These are phyloP conservation scores for Aspergillus egyptiacus DNA, from an alignment of 495 filamentous ascomycete genomes.

Conservation along the genomic window DNA sequence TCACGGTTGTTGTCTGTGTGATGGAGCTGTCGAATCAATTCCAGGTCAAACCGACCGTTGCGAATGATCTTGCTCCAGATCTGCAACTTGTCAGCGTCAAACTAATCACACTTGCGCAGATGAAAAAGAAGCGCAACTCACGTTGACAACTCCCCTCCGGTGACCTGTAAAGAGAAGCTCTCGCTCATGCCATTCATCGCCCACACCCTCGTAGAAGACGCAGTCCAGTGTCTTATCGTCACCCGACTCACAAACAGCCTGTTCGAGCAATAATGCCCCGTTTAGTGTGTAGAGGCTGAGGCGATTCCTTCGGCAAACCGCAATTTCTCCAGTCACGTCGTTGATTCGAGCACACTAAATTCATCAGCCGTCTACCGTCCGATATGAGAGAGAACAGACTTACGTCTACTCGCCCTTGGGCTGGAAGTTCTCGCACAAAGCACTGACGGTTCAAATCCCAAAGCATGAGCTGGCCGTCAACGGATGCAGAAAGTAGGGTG, in stretches of 20 bases:
- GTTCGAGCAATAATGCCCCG: slow-evolving; percentile 71
- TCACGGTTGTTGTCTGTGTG: slow-evolving; percentile 71
- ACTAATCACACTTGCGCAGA: too few species aligned
- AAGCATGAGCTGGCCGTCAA: slow-evolving; percentile 74
- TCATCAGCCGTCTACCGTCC: not conserved
- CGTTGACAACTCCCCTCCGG: slow-evolving; percentile 74
- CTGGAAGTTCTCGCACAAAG: slow-evolving; percentile 71
- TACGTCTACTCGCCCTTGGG: slow-evolving; percentile 47
- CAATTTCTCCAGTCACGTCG: slow-evolving; percentile 80
- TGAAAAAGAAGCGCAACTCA: slow-evolving; percentile 15
- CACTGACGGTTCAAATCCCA: slow-evolving; percentile 91
- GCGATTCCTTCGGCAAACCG: slow-evolving; percentile 69
- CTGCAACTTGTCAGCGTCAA: slow-evolving; percentile 15
- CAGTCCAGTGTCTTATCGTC: slow-evolving; percentile 75
- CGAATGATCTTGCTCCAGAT: slow-evolving; percentile 52
- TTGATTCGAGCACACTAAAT: slow-evolving; percentile 69
- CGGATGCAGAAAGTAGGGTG: slow-evolving; percentile 71
- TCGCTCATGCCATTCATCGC: slow-evolving; percentile 88
- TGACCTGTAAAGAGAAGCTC: slow-evolving; percentile 87
- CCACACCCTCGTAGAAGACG: slow-evolving; percentile 87
- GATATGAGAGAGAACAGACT: slow-evolving; percentile 1
- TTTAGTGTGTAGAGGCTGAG: slow-evolving; percentile 85
- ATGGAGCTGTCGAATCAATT: slow-evolving; percentile 70
- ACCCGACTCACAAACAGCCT: slow-evolving; percentile 63
- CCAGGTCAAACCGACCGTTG: slow-evolving; percentile 51